Evolutionary conservation across 148 eudicot species (phyloP).

Genomic region (Heliosperma pusillum): DNA sequence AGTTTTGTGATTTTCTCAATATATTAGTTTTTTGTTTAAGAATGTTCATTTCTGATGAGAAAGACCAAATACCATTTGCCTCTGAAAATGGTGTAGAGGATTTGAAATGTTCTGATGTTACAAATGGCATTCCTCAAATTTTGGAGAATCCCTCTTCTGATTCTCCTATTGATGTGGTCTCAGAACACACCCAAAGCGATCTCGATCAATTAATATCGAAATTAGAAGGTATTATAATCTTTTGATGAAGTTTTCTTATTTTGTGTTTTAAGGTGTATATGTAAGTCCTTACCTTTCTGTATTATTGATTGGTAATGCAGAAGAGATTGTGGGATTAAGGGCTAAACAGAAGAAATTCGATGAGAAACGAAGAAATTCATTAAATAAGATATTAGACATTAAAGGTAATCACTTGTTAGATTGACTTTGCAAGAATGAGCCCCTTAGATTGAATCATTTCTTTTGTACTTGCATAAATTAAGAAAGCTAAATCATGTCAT

Average conservation of each 20-base stretch:
- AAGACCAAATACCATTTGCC: constrained; percentile 39
- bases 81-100: constrained; percentile 34
- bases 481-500: constrained; percentile 13
- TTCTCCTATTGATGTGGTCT: constrained; percentile 37
- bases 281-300: no score
- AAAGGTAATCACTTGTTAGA: constrained; percentile 42
- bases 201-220: constrained; percentile 33
- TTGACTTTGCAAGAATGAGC: not conserved
- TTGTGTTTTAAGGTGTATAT: not conserved
- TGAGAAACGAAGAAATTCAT: constrained; percentile 51
- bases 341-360: constrained; percentile 37
- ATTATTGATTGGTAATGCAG: constrained; percentile 37
- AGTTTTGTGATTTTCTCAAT: not conserved
- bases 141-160: constrained; percentile 17
- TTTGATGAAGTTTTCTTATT: not conserved
- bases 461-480: not conserved
- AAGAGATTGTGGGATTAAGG: constrained; percentile 48
- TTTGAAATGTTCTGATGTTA: constrained; percentile 28
- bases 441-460: not conserved
- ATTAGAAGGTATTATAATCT: constrained; percentile 44
- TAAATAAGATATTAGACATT: constrained; percentile 60
- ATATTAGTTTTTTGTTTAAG: constrained; percentile 13
- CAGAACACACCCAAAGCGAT: constrained; percentile 42
- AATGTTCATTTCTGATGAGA: constrained; percentile 46
- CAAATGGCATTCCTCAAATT: constrained; percentile 25